Conservation (phyloP, 768 basidiomycete species). For the Kwoniella sp. region DNA sequence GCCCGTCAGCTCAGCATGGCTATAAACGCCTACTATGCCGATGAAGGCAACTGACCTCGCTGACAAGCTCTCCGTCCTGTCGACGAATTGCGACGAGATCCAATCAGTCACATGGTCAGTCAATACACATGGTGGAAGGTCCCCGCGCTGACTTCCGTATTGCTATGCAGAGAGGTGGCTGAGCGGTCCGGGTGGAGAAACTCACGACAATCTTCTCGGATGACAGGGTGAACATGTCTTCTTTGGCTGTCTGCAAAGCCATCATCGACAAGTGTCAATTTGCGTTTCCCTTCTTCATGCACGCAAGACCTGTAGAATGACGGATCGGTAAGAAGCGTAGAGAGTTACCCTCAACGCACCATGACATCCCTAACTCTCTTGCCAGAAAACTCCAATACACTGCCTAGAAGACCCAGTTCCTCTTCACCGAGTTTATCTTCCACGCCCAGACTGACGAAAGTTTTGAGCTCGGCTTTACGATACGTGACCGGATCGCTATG, state of each 20-base stretch:
- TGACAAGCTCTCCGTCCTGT: background rate
- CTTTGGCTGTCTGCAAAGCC: slow-evolving; percentile 38
- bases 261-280: too few relatives aligned
- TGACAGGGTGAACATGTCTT: slow-evolving; percentile 44
- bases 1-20: too few relatives aligned
- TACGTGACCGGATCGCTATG: slow-evolving; percentile 45
- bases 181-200: background rate
- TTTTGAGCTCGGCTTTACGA: slow-evolving; percentile 53
- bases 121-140: too few relatives aligned
- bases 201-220: slow-evolving; percentile 49
- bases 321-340: too few relatives aligned
- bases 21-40: too few relatives aligned
- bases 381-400: slow-evolving; percentile 49
- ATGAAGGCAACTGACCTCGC: background rate
- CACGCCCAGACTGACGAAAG: slow-evolving; percentile 49
- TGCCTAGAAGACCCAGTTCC: slow-evolving; percentile 47
- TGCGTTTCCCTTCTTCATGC: too few relatives aligned
- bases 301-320: too few relatives aligned
- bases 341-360: slow-evolving; percentile 22
- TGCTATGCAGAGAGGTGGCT: too few relatives aligned
- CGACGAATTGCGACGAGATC: background rate
- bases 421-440: slow-evolving; percentile 48
- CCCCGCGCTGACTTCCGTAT: too few relatives aligned
- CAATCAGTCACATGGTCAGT: too few relatives aligned
- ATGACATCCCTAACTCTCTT: slow-evolving; percentile 50